Conservation (phyloP, 2,329 filamentous ascomycete genomes). For the Neonectria punicea region DNA sequence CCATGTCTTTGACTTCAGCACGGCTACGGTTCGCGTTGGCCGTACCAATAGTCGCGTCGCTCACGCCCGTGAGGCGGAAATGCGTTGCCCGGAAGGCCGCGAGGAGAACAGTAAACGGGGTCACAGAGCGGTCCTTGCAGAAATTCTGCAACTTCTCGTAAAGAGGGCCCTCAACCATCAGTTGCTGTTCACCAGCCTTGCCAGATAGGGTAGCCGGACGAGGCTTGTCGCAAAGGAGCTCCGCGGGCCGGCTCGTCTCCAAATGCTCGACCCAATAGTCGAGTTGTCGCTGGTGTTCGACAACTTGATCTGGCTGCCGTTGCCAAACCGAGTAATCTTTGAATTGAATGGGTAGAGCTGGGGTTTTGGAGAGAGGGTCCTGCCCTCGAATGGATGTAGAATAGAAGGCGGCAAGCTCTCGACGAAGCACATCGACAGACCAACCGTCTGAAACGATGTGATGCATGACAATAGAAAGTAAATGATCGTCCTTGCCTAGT, state of each 20-base stretch:
- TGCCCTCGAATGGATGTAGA: conserved; percentile 17
- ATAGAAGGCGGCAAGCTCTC: conserved; percentile 18
- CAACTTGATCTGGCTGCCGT: background rate
- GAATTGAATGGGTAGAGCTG: background rate
- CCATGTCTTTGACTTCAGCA: conserved; percentile 26
- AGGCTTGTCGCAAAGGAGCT: conserved; percentile 21
- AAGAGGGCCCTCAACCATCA: conserved; percentile 15
- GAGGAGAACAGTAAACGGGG: conserved; percentile 27
- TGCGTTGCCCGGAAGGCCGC: conserved; percentile 39
- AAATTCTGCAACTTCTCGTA: conserved; percentile 18
- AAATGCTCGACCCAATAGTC: background rate
- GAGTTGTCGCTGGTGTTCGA: background rate
- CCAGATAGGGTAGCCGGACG: conserved; percentile 23
- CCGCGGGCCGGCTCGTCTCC: conserved; percentile 18
- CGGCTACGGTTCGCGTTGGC: conserved; percentile 29
- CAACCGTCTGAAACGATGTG: conserved; percentile 38
- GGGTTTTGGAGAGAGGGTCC: background rate
- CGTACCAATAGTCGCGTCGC: conserved; percentile 37
- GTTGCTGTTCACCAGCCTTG: conserved; percentile 7
- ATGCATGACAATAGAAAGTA: conserved; percentile 33
- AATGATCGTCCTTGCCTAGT: conserved; percentile 7
- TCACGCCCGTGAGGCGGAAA: conserved; percentile 35
- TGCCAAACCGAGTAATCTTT: background rate
- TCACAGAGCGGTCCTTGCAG: conserved; percentile 19
- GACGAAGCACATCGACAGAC: conserved; percentile 17